Conservation (phyloP, 2,329 filamentous ascomycete genomes). For the Penicillium sp. region DNA sequence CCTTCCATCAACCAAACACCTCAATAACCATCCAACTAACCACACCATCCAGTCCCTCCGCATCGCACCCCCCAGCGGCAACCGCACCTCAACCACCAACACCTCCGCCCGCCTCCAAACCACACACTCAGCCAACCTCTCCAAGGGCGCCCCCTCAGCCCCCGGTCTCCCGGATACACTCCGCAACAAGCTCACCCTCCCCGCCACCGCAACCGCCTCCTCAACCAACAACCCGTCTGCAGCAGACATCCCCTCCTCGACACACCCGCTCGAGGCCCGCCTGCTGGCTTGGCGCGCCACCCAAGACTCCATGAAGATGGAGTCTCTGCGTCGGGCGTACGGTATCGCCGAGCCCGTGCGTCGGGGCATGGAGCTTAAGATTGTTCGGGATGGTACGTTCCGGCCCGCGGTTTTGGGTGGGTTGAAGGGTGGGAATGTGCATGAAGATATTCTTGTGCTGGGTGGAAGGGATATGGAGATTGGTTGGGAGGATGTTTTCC, state of each 20-base stretch:
- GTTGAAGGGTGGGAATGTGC: slow-evolving; percentile 66
- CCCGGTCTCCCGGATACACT: slow-evolving; percentile 94
- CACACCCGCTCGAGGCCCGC: slow-evolving; percentile 90
- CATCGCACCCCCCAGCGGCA: slow-evolving; percentile 75
- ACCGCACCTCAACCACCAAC: slow-evolving; percentile 71
- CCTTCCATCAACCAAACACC: not conserved
- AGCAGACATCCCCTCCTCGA: slow-evolving; percentile 59
- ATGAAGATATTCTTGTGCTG: slow-evolving; percentile 79
- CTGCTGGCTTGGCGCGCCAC: slow-evolving; percentile 89
- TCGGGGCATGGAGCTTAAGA: slow-evolving; percentile 93
- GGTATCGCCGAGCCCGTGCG: slow-evolving; percentile 92
- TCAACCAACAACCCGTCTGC: slow-evolving; percentile 44
- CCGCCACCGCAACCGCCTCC: slow-evolving; percentile 55
- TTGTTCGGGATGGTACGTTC: slow-evolving; percentile 77
- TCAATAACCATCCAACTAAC: slow-evolving; percentile 17
- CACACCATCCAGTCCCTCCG: slow-evolving; percentile 75
- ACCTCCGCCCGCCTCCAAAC: slow-evolving; percentile 63
- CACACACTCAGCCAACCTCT: slow-evolving; percentile 67
- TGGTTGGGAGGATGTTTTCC: slow-evolving; percentile 93
- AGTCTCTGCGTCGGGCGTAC: slow-evolving; percentile 82
- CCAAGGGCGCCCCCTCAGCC: slow-evolving; percentile 81
- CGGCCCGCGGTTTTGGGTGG: slow-evolving; percentile 73
- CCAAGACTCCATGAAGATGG: slow-evolving; percentile 87
- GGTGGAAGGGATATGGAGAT: slow-evolving; percentile 77
- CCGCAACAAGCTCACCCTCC: slow-evolving; percentile 78